These are phyloP conservation scores for Geotrichum australiense DNA, from an alignment of 1,139 yeast genomes.

Conservation along the genomic window DNA sequence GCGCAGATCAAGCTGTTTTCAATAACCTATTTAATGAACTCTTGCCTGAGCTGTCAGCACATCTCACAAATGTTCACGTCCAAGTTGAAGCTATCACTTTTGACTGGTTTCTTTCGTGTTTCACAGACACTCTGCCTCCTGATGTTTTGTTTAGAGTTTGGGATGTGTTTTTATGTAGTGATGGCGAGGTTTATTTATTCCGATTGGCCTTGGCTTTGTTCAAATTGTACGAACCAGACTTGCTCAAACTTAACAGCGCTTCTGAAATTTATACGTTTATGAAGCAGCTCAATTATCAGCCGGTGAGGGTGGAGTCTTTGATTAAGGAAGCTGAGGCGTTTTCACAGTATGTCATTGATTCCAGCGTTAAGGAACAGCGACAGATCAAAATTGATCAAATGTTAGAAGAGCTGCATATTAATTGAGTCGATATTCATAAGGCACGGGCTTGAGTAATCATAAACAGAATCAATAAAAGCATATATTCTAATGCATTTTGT, in stretches of 20 bases:
- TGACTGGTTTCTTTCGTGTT: conserved; percentile 54
- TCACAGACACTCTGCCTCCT: conserved; percentile 48
- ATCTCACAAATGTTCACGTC: conserved; percentile 36
- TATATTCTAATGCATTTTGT: too few species aligned
- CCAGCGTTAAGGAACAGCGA: conserved; percentile 17
- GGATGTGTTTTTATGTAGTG: conserved; percentile 43
- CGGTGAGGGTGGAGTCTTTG: conserved; percentile 28
- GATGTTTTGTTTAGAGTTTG: conserved; percentile 49
- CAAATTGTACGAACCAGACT: conserved; percentile 37
- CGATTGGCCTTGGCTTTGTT: conserved; percentile 40
- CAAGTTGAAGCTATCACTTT: conserved; percentile 49
- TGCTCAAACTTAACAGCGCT: conserved; percentile 33
- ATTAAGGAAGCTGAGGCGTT: conserved; percentile 22
- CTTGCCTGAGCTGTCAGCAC: conserved; percentile 40
- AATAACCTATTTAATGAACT: conserved; percentile 26
- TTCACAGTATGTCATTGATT: conserved; percentile 17
- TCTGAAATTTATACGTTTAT: conserved; percentile 41
- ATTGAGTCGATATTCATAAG: too few species aligned
- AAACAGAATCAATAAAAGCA: too few species aligned
- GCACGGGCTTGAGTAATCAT: too few species aligned
- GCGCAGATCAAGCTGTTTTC: conserved; percentile 39
- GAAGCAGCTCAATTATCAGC: conserved; percentile 37
- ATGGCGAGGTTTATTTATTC: conserved; percentile 37
- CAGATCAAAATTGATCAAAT: conserved; percentile 16
- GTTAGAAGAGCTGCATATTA: conserved; percentile 12